These are phyloP conservation scores for Entomortierella lignicola DNA, from an alignment of 192 early-diverging fungal genomes.

Conservation along the genomic window DNA sequence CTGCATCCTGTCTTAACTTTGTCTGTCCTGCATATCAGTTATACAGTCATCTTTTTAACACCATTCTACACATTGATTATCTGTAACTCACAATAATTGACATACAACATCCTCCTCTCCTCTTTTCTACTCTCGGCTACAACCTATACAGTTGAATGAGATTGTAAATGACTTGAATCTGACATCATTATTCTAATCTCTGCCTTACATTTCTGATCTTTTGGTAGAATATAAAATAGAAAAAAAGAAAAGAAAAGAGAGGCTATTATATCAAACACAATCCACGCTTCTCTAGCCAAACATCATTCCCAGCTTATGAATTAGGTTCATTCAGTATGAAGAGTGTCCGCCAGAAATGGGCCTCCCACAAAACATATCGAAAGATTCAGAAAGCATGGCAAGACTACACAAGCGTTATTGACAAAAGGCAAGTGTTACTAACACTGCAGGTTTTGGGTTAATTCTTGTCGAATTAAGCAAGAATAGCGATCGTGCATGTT, in stretches of 20 bases:
- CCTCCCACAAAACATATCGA: constrained; percentile 56
- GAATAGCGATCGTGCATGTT: too few relatives aligned
- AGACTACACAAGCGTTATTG: constrained; percentile 40
- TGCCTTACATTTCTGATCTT: neutral
- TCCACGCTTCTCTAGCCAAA: neutral
- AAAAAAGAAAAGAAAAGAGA: too few relatives aligned
- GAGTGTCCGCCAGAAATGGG: constrained; percentile 59
- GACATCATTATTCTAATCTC: neutral
- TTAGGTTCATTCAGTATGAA: constrained; percentile 44
- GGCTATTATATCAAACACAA: too few relatives aligned
- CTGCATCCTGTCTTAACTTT: too few relatives aligned
- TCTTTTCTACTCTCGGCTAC: neutral
- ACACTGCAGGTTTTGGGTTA: too few relatives aligned
- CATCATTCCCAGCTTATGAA: constrained; percentile 25
- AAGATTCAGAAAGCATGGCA: constrained; percentile 53
- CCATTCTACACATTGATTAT: too few relatives aligned
- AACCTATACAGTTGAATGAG: neutral
- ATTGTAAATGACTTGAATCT: neutral
- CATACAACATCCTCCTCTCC: neutral
- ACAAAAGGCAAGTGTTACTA: constrained; percentile 44
- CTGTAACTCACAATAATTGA: too few relatives aligned
- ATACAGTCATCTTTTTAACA: too few relatives aligned
- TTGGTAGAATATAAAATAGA: too few relatives aligned
- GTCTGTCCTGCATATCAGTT: too few relatives aligned
- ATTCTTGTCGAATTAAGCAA: too few relatives aligned